Conservation (phyloP, 2,329 filamentous ascomycete species). For the Grosmannia clavigera region DNA sequence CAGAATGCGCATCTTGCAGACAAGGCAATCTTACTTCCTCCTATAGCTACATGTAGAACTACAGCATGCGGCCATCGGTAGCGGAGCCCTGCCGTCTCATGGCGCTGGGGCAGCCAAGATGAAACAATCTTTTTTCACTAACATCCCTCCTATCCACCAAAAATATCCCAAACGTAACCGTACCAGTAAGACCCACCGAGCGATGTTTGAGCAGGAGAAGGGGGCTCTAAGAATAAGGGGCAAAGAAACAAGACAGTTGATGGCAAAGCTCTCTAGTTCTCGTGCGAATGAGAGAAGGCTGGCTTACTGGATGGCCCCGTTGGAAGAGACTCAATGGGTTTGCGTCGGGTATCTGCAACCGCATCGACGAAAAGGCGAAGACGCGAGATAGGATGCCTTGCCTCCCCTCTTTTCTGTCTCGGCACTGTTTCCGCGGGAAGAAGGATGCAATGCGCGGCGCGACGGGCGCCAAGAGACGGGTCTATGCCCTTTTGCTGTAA, state of each 20-base stretch:
- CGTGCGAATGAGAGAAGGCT: not conserved
- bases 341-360: not conserved
- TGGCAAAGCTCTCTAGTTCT: not conserved
- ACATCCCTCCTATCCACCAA: not conserved
- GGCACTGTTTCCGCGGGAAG: not conserved
- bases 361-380: not conserved
- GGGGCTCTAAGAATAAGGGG: not conserved
- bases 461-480: not conserved
- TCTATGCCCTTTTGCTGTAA: not conserved
- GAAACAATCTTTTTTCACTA: constrained; percentile 1
- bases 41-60: not conserved
- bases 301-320: not conserved
- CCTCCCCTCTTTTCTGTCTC: not conserved
- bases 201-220: constrained; percentile 6
- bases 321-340: not conserved
- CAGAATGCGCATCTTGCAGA: not conserved
- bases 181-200: constrained; percentile 7
- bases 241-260: not conserved
- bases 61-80: not conserved
- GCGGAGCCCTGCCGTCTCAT: constrained; percentile 6
- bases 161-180: constrained; percentile 9
- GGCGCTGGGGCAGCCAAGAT: not conserved
- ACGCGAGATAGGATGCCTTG: not conserved
- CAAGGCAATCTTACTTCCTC: not conserved
- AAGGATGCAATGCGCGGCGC: not conserved